Base-by-base conservation (phyloP, 371 early-diverging fungal genomes). In the Rhizopus arrhizus region DNA sequence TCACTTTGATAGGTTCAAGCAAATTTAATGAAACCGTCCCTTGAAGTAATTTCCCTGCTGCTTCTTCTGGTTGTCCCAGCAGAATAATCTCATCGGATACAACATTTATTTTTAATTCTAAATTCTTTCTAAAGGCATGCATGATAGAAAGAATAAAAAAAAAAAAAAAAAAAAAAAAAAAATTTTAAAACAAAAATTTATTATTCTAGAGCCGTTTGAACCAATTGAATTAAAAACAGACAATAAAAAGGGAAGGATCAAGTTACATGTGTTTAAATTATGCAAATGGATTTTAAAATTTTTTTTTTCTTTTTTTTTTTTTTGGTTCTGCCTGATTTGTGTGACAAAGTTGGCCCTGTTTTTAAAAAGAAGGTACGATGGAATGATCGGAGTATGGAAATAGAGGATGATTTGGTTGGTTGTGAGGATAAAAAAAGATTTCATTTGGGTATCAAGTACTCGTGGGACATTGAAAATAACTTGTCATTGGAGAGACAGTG, bases 391-490 rank as follows among this genome's bases (percentile, higher is more conserved):
- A 22, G 22, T 22, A 22, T 22, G 22, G 2, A 22, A 22, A 22
- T 22, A 22, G 22, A 22, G 22, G 22, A 22, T 22, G 22, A 22
- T 22, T 22, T 22, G 22, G 8, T 40, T 40, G 8, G 12, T 40
- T 2, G 22, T 13, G 36, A 52, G 13, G 35, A 52, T 13, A 33
- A 28, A 12, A 33, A 15, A 29, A 29, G 48, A 29, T 48, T 4
- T 48, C 7, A 15, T 48, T n/a, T 29, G 13, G 8, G 40, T 38
- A 38, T 38, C 13, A 48, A 29, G 9, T 28, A 29, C 11, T n/a
- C 22, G 43, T 58, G 47, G 73, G 73, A 33, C 73, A 72, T 56
- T 66, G 64, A 42, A 72, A 68, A 32, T 59, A 56, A 28, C 32
- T 45, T 7, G 61, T 34, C 4, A 50, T 31, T 8, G 71, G 72